Percentiles rank a stretch among this genome's conserved stretches.
Evolutionary conservation across 225 moss, liverwort and hornwort species (phyloP).

Genomic region (Pseudoscleropodium purum): DNA sequence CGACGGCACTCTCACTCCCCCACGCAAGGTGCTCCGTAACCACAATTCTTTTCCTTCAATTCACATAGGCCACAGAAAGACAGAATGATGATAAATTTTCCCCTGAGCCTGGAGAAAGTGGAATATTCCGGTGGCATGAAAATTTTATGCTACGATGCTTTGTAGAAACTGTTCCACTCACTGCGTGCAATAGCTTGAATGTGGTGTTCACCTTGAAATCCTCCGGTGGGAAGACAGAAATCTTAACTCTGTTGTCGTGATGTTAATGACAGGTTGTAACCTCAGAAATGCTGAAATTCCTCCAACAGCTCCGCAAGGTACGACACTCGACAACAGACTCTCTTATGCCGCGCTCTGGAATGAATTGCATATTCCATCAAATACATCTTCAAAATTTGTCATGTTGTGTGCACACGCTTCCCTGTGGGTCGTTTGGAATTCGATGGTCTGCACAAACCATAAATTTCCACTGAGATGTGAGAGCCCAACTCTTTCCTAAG

Average conservation of each 20-base stretch:
- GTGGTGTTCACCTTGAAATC: neutral
- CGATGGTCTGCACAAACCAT: neutral
- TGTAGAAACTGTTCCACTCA: neutral
- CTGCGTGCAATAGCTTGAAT: neutral
- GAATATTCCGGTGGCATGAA: neutral
- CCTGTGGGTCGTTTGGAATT: neutral
- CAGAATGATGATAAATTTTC: too few species aligned
- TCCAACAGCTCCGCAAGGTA: slow-evolving; percentile 81
- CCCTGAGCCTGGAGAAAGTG: neutral
- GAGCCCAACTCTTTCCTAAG: neutral
- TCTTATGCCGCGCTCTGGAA: neutral
- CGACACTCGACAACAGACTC: neutral
- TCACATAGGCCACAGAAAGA: too few species aligned
- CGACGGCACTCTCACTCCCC: slow-evolving; percentile 74
- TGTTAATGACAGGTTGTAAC: neutral
- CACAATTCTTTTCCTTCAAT: neutral
- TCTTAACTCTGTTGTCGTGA: neutral
- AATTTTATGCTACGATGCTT: neutral
- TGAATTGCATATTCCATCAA: neutral
- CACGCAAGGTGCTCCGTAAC: slow-evolving; percentile 37
- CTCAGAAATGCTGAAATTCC: slow-evolving; percentile 40
- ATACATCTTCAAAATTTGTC: neutral
- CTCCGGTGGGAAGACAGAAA: neutral
- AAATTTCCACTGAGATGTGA: too few species aligned
- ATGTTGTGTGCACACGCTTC: too few species aligned